Evolutionary conservation across 1,139 yeast genomes (phyloP).

Genomic region (Arxiozyma bovina): DNA sequence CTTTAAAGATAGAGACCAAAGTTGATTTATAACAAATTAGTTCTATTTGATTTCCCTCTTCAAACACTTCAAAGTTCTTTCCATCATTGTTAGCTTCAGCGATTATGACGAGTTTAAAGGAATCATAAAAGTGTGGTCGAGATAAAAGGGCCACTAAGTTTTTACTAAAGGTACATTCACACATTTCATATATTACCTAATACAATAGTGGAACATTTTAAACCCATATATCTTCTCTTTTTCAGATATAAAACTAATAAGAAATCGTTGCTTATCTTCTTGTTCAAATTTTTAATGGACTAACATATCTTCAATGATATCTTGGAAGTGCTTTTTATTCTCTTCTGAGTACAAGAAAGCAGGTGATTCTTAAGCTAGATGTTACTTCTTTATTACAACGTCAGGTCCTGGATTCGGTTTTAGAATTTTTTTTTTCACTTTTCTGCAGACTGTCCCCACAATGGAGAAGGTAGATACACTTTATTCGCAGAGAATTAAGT

Average conservation of each 20-base stretch:
- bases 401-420: background rate
- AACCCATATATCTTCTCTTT: background rate
- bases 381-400: background rate
- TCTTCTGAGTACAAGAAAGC: too few relatives aligned
- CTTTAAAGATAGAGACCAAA: slow-evolving; percentile 23
- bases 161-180: background rate
- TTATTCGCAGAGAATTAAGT: background rate
- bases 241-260: too few relatives aligned
- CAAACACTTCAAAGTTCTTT: background rate
- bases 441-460: too few relatives aligned
- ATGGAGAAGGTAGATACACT: too few relatives aligned
- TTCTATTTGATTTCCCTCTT: slow-evolving; percentile 19
- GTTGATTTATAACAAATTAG: slow-evolving; percentile 29
- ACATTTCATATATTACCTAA: background rate
- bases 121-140: background rate
- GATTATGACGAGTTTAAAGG: background rate
- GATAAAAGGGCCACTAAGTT: background rate
- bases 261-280: too few relatives aligned
- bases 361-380: background rate
- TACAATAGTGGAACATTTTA: background rate
- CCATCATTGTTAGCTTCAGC: background rate
- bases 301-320: too few relatives aligned
- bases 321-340: too few relatives aligned
- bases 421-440: too few relatives aligned
- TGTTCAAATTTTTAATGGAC: too few relatives aligned